Evolutionary conservation across 2,329 filamentous ascomycete genomes (phyloP).

Genomic region (Coniella vitis): DNA sequence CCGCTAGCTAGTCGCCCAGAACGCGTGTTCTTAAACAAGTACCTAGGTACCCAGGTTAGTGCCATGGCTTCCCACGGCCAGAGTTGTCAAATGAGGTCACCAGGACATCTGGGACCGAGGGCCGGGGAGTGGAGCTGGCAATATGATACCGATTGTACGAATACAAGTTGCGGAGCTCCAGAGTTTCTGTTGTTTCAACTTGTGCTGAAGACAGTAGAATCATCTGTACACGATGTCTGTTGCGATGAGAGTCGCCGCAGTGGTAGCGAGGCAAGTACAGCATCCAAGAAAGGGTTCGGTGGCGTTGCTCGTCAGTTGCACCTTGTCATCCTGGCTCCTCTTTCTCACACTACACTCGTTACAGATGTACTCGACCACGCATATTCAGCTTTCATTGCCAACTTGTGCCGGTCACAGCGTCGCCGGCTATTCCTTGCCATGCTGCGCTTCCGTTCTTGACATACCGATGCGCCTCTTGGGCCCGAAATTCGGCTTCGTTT

Average conservation of each 20-base stretch:
- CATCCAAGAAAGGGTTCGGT: no score
- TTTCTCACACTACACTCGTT: background rate
- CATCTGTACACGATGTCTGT: background rate
- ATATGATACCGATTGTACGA: background rate
- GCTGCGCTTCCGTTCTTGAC: background rate
- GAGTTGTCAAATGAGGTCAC: no score
- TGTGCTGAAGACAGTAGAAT: background rate
- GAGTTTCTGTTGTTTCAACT: background rate
- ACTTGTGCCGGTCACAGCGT: background rate
- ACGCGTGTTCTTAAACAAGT: no score
- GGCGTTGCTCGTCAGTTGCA: no score
- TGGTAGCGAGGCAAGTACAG: conserved; percentile 6
- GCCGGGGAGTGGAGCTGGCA: no score
- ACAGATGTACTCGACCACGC: background rate
- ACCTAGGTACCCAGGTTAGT: no score
- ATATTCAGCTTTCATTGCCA: background rate
- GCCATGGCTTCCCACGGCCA: no score
- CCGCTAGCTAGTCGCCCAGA: no score
- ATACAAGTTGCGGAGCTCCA: background rate
- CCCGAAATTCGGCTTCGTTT: no score
- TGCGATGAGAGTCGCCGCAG: background rate
- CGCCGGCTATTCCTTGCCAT: background rate
- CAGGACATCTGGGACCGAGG: no score
- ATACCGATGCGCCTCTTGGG: background rate
- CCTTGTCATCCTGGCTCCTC: no score